A percentile compares a stretch with the other conserved stretches of the same genome.
These are phyloP conservation scores for Neopestalotiopsis sp. DNA, from an alignment of 2,329 filamentous ascomycete species.

Conservation along the genomic window DNA sequence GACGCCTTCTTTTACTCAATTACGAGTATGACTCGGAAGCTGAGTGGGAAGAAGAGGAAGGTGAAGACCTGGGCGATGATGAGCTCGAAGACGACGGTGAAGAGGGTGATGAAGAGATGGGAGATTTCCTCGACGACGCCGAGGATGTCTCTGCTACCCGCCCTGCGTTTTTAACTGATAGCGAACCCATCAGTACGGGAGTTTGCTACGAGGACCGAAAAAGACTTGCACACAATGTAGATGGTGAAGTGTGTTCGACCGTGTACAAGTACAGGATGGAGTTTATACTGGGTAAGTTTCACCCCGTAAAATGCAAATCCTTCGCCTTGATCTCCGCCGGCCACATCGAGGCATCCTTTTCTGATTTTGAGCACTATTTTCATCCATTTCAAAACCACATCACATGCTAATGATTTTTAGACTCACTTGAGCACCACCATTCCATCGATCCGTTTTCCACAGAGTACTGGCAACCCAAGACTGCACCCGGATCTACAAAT, in stretches of 20 bases:
- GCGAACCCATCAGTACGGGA: conserved; percentile 80
- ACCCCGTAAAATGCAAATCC: too few species aligned
- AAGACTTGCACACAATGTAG: conserved; percentile 50
- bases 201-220: conserved; percentile 78
- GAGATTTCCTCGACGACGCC: conserved; percentile 87
- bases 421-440: conserved; percentile 53
- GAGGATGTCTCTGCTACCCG: conserved; percentile 60
- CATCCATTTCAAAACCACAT: not conserved
- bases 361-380: too few species aligned
- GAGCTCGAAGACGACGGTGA: conserved; percentile 74
- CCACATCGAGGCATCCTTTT: too few species aligned
- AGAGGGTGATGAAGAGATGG: conserved; percentile 80
- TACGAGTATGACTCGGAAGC: conserved; percentile 89
- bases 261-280: conserved; percentile 73
- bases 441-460: conserved; percentile 85
- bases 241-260: conserved; percentile 34
- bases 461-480: conserved; percentile 71
- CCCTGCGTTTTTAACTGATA: conserved; percentile 58
- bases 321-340: too few species aligned
- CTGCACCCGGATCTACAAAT: not conserved
- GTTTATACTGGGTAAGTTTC: conserved; percentile 69
- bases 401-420: conserved; percentile 35
- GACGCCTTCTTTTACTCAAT: conserved; percentile 63
- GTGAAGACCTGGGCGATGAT: conserved; percentile 60
- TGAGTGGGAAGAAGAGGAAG: conserved; percentile 80